Base-by-base conservation (phyloP, 139 green algal species). In the Chlamydomonas sp. region DNA sequence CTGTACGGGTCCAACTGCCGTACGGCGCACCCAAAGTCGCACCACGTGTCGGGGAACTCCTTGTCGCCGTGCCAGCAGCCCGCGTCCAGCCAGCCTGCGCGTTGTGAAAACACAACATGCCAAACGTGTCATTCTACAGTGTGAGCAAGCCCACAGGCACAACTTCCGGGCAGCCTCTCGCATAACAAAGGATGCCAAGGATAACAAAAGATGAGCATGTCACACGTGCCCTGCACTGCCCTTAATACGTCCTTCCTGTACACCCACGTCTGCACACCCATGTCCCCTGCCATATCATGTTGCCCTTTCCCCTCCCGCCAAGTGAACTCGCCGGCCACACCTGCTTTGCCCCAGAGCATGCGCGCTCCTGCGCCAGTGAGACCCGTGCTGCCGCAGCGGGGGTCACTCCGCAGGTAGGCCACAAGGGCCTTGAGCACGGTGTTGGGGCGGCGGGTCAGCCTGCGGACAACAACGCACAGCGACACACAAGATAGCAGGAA, bases 321-420 rank as follows among this genome's bases (percentile, higher is more conserved):
- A 3, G 14, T 10, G 4, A 17, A 7, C 57, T 5, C 61, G 3
- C 60, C 18, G 49, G 58, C 58, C 58, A 60, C 87, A 61, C 94
- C 94, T 60, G 94, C 91, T 83, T 97, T 97, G 85, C 95, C 95
- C 92, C 93, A 98, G 89, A 98, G 97, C 79, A 98, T 71, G 1
- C 97, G 92, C 18, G 87, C 91, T 2, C 84, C 79, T n/a, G 49
- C 58, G 3, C 72, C 87, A 16, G 61, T 59, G 17, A 85, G 59
- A 0, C 84, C 87, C 4, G 31, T 14, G 60, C 2, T 3, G 2
- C 87, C 86, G 84, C 90, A 93, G 57, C 62, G 72, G n/a, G 86
- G 79, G 79, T 80, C 72, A 61, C 64, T 79, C 58, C 90, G 81
- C 61, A 93, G 79, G 90, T 89, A 88, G 15, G 61, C 86, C 64